phyloP scores from a whole-genome alignment of 2,329 filamentous ascomycete genomes.

The Cadophora sp. region DNA sequence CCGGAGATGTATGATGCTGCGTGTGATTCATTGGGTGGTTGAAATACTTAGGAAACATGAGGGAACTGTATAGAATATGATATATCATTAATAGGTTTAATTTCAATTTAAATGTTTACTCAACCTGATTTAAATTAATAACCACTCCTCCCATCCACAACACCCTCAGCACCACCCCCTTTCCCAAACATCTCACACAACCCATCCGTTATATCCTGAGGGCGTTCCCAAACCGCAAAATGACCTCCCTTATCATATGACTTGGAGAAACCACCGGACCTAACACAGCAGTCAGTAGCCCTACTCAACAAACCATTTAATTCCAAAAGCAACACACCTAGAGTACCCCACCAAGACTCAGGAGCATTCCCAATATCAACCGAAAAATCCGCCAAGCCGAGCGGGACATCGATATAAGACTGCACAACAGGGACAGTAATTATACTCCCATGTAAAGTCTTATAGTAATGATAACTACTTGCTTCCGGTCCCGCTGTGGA shows the following conservation, averaged over 20 bases:
- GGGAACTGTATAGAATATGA: too few species aligned
- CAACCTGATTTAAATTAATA: too few species aligned
- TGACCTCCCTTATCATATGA: conserved; percentile 59
- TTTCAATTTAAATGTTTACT: too few species aligned
- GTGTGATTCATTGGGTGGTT: too few species aligned
- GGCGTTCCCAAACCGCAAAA: conserved; percentile 65
- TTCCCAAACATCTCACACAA: conserved; percentile 62
- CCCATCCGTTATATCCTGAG: conserved; percentile 57
- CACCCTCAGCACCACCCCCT: conserved; percentile 49
- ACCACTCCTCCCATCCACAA: too few species aligned
- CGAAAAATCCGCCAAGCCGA: conserved; percentile 63
- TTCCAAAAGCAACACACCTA: too few species aligned
- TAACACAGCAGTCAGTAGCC: conserved; percentile 61
- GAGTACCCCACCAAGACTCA: background rate
- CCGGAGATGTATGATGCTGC: too few species aligned
- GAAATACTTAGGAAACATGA: too few species aligned
- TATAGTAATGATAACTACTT: background rate
- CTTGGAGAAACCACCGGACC: conserved; percentile 61
- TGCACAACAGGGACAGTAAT: conserved; percentile 74
- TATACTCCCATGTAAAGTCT: conserved; percentile 60
- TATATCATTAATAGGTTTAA: too few species aligned
- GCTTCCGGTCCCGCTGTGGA: background rate
- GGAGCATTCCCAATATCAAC: conserved; percentile 54
- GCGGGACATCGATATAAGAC: conserved; percentile 46
- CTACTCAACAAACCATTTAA: too few species aligned